Conservation (phyloP, 306 rosid genomes). For the Datisca glomerata region DNA sequence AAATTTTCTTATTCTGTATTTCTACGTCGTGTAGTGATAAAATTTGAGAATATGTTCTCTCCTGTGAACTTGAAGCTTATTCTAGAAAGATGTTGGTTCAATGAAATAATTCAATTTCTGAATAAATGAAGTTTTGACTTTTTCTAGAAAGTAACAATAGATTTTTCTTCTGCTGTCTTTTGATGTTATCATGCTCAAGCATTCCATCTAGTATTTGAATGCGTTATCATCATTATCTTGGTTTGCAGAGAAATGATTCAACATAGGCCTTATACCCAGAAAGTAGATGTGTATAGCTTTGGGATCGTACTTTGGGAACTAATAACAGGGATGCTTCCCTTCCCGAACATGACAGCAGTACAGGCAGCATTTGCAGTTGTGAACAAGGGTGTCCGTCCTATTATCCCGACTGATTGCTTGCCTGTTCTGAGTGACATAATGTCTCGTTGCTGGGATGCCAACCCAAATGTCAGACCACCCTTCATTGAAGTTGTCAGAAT, state of each 20-base stretch:
- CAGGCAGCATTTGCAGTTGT: conserved; percentile 99
- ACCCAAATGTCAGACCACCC: conserved; percentile 87
- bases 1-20: too few relatives aligned
- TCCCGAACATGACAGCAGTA: conserved; percentile 97
- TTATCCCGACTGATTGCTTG: conserved; percentile 71
- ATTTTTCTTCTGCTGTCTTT: not conserved
- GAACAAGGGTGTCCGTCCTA: conserved; percentile 79
- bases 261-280: conserved; percentile 96
- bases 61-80: too few relatives aligned
- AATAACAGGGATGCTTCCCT: conserved; percentile 92
- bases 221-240: conserved; percentile 7
- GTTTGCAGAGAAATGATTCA: conserved; percentile 94
- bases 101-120: too few relatives aligned
- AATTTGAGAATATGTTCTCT: too few relatives aligned
- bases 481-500: conserved; percentile 69
- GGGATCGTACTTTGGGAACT: conserved; percentile 99
- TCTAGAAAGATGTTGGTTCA: too few relatives aligned
- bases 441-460: conserved; percentile 97
- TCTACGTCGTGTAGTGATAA: too few relatives aligned
- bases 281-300: conserved; percentile 92
- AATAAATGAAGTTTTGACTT: too few relatives aligned
- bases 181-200: not conserved
- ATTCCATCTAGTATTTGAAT: conserved; percentile 3
- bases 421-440: conserved; percentile 82
- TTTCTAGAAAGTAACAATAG: not conserved